Evolutionary conservation across 2,329 filamentous ascomycete genomes (phyloP), one percentile per base, ranked within the genome.

Genomic region (Sphaerulina vaccinii): DNA sequence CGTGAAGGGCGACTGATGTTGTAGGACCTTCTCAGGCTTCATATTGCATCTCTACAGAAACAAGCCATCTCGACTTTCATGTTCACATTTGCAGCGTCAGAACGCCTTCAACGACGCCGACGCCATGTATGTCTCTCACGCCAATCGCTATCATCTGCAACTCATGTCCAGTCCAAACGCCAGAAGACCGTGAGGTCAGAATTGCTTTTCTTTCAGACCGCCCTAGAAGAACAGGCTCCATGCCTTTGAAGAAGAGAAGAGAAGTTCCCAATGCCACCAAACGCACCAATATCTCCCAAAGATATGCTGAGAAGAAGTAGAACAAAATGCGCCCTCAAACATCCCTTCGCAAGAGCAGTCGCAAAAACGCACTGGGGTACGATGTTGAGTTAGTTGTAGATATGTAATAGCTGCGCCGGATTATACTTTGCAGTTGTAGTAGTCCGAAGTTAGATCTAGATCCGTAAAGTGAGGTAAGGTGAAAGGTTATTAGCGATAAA

Each of bases 401-500:
- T 5, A 33, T 35, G 16, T n/a, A 15, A 35, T 35, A n/a, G 11
- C 32, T 35, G 13, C 13, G 13, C 32, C 32, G 16, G 13, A 35
- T 35, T 35, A 15, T 35, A n/a, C 11, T 35, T 35, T 6, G 5
- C 5, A 35, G 13, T 35, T 5, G 32, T n/a, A 35, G 13, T 6
- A 35, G 32, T 6, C 27, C 27, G 27, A 13, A 32, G 27, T 11
- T 11, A 32, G 9, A 32, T 32, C 8, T 13, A 32, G 27, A 32
- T 32, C 7, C 27, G 27, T 32, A 32, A 3, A 32, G n/a, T 32
- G 27, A 2, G n/a, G n/a, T n/a, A n/a, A n/a, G n/a, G 43, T 44
- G 49, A 24, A 45, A 53, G 37, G 11, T 39, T 49, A 44, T 41
- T 49, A 53, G 51, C 44, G 37, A 49, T 32, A 45, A 11, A 48